Base-by-base conservation (phyloP, 805 yeast genomes). In the Barnettozyma populi region DNA sequence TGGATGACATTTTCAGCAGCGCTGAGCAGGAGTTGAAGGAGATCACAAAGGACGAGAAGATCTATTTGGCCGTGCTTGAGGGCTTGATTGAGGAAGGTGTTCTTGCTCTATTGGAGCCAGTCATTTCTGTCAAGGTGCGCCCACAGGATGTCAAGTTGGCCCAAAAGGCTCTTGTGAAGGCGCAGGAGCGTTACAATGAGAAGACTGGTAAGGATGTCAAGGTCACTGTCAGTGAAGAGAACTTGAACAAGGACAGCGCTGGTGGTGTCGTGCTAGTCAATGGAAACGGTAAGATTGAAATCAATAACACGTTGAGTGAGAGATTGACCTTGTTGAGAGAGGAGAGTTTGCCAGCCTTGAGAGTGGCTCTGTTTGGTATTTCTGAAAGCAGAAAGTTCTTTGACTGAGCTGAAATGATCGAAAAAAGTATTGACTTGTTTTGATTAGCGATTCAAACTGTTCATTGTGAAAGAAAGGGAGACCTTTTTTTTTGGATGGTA, bases 281-380 rank as follows among this genome's bases (percentile, higher is more conserved):
- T 63, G 77, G 78, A 34, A 66, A 78, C 38, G 95, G 95, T 46
- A 88, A 86, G 71, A 90, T 94, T 56, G 90, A 85, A 59, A 88
- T 94, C 48, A 76, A 87, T 70, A 94, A 94, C 74, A 90, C 99
- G 42, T 77, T 94, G 61, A 97, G 90, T 62, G 97, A 90, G 74
- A 87, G 99, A 72, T 80, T 94, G 62, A 78, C 83, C 60, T 70
- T 94, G 52, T 76, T 94, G 60, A 78, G 86, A 35, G 86, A 86
- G 65, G 87, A 82, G 61, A 86, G 96, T 7, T 79, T 94, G 57
- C 99, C 99, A 43, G 95, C 90, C 47, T 82, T 94, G 54, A 84
- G 98, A 72, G 74, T 86, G 53, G 95, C 90, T 62, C 72, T 92
- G 63, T 94, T 90, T 64, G 96, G 96, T 52, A 81, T 86, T 48